Evolutionary conservation across 208 protist species (phyloP).

Genomic region (Acanthamoeba royreba): DNA sequence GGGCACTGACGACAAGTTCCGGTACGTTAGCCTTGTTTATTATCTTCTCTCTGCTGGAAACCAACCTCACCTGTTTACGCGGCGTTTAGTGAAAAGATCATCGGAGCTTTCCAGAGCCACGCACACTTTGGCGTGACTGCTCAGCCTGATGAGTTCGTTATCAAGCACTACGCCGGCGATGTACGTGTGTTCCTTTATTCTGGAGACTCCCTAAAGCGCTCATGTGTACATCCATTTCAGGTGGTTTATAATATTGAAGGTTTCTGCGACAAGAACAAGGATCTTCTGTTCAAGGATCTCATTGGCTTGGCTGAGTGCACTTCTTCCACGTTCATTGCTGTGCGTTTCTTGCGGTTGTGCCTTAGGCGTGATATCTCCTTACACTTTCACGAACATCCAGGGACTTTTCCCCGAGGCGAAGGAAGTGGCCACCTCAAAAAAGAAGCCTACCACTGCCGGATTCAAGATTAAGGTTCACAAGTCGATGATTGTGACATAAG

Average conservation of each 20-base stretch:
- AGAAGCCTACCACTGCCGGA: conserved; percentile 86
- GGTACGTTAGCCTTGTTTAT: background rate
- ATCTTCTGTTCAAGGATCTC: conserved; percentile 85
- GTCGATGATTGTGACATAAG: too few species aligned
- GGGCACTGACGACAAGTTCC: conserved; percentile 83
- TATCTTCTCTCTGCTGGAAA: background rate
- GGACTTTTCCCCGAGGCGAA: conserved; percentile 70
- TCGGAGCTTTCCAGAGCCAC: conserved; percentile 63
- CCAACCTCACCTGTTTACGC: background rate
- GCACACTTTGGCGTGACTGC: conserved; percentile 75
- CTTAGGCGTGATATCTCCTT: background rate
- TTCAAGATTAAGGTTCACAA: conserved; percentile 87
- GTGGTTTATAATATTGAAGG: conserved; percentile 90
- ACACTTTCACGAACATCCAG: background rate
- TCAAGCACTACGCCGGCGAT: conserved; percentile 94
- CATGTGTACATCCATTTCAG: background rate
- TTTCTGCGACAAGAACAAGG: conserved; percentile 94
- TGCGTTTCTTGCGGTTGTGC: background rate
- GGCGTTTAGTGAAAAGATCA: conserved; percentile 73
- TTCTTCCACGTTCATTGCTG: background rate
- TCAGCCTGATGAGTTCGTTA: conserved; percentile 76
- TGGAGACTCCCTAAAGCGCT: background rate
- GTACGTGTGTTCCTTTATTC: conserved; percentile 27
- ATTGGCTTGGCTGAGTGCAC: conserved; percentile 70
- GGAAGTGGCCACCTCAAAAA: conserved; percentile 56